Base-by-base conservation (phyloP, 2,329 filamentous ascomycete genomes). In the Fusarium sp. region DNA sequence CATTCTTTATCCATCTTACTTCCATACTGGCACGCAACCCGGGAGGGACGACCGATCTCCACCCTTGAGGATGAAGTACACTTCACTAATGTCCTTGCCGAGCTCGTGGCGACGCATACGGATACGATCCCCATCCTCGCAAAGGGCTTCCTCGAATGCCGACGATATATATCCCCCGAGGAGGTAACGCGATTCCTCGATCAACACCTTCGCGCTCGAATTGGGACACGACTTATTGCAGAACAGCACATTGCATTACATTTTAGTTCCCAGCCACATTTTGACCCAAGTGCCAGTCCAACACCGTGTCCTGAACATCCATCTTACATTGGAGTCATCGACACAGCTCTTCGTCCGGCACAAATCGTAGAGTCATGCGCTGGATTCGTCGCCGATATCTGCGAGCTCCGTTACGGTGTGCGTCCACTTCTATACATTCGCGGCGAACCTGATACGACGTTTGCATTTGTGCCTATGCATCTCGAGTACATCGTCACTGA, bases 401-500 rank as follows among this genome's bases (percentile, higher is more conserved):
- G 95, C 82, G 96, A 98, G 83, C 87, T 98, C 37, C 95, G 96
- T 67, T 99, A 99, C 77, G 96, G 96, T 54, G 90, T 97, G 3
- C 89, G 96, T 0, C 96, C 96, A 0, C 87, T 86, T 4, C 86
- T 97, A 75, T 83, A 91, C 48, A 91, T 99, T 75, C 92, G 94
- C 71, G 96, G 96, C 70, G 91, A 97, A 78, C 90, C 92, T 0
- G 90, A 92, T 54, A 94, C 94, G n/a, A 91, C 90, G 0, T 97
- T 99, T 77, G 94, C 95, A 22, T 96, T 97, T 76, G 91, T 99
- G 11, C 96, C 96, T 16, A 96, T 97, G 79, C 96, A 99, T 79
- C 87, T 99, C 25, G 95, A 98, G 81, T 99, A 99, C 80, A 98
- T 99, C 70, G 88, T 98, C 70, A 99, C 95, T 0, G 96, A 99